Percentiles rank a stretch among this genome's conserved stretches.
These are phyloP conservation scores for Rhinocladiella similis DNA, from an alignment of 2,329 filamentous ascomycete genomes.

Conservation along the genomic window DNA sequence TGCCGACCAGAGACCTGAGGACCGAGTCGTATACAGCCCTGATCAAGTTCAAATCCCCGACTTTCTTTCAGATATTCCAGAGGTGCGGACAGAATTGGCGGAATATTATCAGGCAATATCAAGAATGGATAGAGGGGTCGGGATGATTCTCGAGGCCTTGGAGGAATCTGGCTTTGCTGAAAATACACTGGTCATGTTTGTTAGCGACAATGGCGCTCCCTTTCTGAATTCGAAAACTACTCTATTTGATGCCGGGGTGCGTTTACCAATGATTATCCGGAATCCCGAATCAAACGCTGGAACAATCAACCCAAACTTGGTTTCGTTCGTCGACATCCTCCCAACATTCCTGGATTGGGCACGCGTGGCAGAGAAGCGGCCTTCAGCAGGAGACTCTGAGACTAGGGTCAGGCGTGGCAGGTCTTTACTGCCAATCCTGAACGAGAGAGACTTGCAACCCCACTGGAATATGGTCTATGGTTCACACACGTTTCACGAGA, in stretches of 20 bases:
- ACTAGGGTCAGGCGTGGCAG: conserved; percentile 32
- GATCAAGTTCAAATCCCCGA: conserved; percentile 43
- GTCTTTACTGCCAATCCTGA: conserved; percentile 43
- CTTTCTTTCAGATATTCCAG: conserved; percentile 44
- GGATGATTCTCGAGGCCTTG: conserved; percentile 41
- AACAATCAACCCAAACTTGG: conserved; percentile 44
- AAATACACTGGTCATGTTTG: conserved; percentile 47
- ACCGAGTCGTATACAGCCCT: conserved; percentile 27
- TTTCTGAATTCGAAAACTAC: conserved; percentile 56
- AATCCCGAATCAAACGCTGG: conserved; percentile 33
- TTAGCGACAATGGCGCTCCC: conserved; percentile 52
- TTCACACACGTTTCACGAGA: conserved; percentile 55
- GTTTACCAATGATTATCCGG: conserved; percentile 46
- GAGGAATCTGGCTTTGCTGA: conserved; percentile 34
- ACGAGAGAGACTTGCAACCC: conserved; percentile 18
- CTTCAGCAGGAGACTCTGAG: background rate
- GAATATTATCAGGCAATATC: conserved; percentile 46
- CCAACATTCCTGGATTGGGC: conserved; percentile 49
- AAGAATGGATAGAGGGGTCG: conserved; percentile 46
- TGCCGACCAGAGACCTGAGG: conserved; percentile 32
- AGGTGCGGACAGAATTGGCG: conserved; percentile 44
- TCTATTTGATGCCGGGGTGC: conserved; percentile 50
- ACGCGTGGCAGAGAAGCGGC: conserved; percentile 12
- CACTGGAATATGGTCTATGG: conserved; percentile 46
- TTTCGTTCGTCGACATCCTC: conserved; percentile 50